A percentile compares a stretch with the other conserved stretches of the same genome.
phyloP scores from a whole-genome alignment of 2,329 filamentous ascomycete genomes.

The Blastomyces parvus region DNA sequence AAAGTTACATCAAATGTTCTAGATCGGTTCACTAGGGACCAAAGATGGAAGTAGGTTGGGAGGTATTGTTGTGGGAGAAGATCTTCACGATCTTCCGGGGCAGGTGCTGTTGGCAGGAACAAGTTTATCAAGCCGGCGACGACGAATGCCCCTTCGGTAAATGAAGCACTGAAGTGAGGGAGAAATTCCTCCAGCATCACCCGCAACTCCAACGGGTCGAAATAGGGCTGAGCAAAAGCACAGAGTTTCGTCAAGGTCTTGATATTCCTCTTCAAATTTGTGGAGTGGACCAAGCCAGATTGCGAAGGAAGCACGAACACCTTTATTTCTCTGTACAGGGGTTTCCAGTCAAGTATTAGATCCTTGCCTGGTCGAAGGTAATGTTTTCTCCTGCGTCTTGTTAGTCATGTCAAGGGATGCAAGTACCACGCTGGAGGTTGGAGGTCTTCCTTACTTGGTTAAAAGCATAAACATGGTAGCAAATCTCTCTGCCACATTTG shows the following conservation, averaged over 20 bases:
- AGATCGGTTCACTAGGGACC: constrained; percentile 86
- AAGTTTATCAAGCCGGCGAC: constrained; percentile 82
- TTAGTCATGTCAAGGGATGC: constrained; percentile 20
- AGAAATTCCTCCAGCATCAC: constrained; percentile 72
- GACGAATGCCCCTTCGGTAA: constrained; percentile 83
- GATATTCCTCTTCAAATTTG: constrained; percentile 55
- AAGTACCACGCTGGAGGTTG: too few species aligned
- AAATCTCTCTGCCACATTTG: constrained; percentile 74
- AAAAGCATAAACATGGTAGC: constrained; percentile 92
- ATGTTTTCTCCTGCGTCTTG: constrained; percentile 66
- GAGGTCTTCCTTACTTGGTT: constrained; percentile 60
- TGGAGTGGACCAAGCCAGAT: constrained; percentile 53
- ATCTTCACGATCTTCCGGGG: constrained; percentile 59
- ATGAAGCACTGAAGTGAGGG: constrained; percentile 86
- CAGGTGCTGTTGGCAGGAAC: constrained; percentile 67
- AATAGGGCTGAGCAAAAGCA: constrained; percentile 82
- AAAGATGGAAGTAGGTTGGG: constrained; percentile 91
- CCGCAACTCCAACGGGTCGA: constrained; percentile 77
- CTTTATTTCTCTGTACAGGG: constrained; percentile 87
- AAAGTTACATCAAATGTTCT: constrained; percentile 79
- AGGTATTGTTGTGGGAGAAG: constrained; percentile 83
- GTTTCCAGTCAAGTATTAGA: constrained; percentile 84
- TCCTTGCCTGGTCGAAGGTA: constrained; percentile 87
- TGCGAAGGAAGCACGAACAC: constrained; percentile 79
- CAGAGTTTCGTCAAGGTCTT: constrained; percentile 78